A percentile compares a stretch with the other conserved stretches of the same genome.
These are phyloP conservation scores for Flaveria ramosissima DNA, from an alignment of 129 eudicot genomes.

Conservation along the genomic window DNA sequence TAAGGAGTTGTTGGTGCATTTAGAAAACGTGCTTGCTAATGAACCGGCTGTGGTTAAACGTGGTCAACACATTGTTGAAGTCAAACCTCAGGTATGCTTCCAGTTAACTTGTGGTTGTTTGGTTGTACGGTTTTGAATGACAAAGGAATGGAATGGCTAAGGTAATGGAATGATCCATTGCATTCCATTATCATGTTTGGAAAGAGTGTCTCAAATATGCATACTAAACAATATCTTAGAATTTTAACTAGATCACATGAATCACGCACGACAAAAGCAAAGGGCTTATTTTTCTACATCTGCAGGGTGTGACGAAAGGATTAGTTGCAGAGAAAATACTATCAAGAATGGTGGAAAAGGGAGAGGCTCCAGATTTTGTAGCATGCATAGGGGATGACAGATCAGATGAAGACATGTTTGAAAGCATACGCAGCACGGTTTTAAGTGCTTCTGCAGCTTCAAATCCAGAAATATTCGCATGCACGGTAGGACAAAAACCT, in stretches of 20 bases:
- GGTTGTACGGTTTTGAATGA: no score
- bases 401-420: constrained; percentile 48
- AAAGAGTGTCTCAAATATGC: not conserved
- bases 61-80: constrained; percentile 86
- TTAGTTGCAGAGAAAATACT: constrained; percentile 34
- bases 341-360: constrained; percentile 34
- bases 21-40: constrained; percentile 71
- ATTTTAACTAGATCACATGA: not conserved
- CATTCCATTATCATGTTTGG: not conserved
- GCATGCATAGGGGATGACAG: constrained; percentile 74
- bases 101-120: not conserved
- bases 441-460: constrained; percentile 18
- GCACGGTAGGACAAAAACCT: constrained; percentile 88
- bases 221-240: not conserved
- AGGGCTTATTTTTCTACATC: constrained; percentile 9
- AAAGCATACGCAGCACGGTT: constrained; percentile 33
- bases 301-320: constrained; percentile 46
- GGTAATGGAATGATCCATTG: not conserved
- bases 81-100: constrained; percentile 72
- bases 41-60: constrained; percentile 76
- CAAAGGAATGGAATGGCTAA: not conserved
- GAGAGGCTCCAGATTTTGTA: constrained; percentile 55
- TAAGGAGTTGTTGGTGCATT: constrained; percentile 65
- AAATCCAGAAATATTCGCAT: constrained; percentile 58
- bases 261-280: not conserved